Evolutionary conservation across 2,329 filamentous ascomycete species (phyloP).

Genomic region (Exserohilum turcica): DNA sequence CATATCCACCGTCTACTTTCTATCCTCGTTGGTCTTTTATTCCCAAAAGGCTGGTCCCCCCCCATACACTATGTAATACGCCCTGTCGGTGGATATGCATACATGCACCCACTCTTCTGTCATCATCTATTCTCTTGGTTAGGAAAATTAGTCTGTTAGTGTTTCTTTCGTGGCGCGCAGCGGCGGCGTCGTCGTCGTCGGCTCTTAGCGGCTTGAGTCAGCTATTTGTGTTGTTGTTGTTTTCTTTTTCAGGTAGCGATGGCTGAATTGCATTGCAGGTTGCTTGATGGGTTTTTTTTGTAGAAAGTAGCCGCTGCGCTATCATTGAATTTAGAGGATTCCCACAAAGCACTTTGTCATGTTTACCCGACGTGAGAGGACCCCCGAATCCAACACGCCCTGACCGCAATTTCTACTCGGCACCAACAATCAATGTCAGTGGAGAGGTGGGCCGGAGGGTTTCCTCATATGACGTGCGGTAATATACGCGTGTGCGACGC

Average conservation of each 20-base stretch:
- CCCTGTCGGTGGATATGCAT: conserved; percentile 21
- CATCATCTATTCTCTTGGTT: conserved; percentile 7
- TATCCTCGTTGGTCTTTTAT: conserved; percentile 12
- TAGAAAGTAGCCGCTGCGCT: conserved; percentile 5
- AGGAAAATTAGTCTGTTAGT: conserved; percentile 9
- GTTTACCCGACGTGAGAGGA: not conserved
- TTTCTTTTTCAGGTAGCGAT: conserved; percentile 9
- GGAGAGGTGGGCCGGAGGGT: not conserved
- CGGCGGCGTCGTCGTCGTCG: conserved; percentile 13
- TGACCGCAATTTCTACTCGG: not conserved
- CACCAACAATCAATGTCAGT: conserved; percentile 2
- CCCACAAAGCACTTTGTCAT: not conserved
- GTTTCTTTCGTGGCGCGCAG: conserved; percentile 5
- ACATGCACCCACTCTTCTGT: conserved; percentile 15
- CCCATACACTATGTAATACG: conserved; percentile 24
- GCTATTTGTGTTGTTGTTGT: not conserved
- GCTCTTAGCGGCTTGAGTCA: conserved; percentile 10
- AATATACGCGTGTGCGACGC: conserved; percentile 12
- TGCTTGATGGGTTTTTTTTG: conserved; percentile 4
- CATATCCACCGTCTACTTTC: conserved; percentile 13
- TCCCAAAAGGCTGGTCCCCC: conserved; percentile 20
- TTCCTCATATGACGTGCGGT: conserved; percentile 3
- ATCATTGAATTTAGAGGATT: conserved; percentile 4
- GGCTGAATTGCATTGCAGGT: conserved; percentile 8
- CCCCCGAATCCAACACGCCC: not conserved